Percentiles rank a stretch among this genome's conserved stretches.
Conservation (phyloP, 305 asterid genomes). For the Fraxinus nigra region DNA sequence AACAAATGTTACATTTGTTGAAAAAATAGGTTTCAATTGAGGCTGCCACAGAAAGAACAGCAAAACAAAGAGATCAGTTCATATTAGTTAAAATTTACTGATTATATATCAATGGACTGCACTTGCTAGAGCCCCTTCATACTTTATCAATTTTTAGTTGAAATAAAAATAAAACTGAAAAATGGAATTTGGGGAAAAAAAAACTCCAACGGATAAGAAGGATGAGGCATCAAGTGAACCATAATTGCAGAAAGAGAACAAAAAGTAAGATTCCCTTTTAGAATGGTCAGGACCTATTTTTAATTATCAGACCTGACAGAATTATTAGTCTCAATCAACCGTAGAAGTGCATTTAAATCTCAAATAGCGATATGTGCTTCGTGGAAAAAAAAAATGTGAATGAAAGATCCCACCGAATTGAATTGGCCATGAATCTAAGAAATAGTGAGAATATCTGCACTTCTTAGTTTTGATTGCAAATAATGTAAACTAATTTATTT, state of each 20-base stretch:
- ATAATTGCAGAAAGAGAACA: background rate
- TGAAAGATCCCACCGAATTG: too few species aligned
- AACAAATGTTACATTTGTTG: background rate
- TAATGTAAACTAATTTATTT: background rate
- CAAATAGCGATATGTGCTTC: background rate
- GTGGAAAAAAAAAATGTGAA: too few species aligned
- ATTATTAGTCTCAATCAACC: background rate
- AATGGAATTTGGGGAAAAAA: background rate
- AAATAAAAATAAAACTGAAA: background rate
- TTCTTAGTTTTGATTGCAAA: background rate
- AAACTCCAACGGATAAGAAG: slow-evolving; percentile 9
- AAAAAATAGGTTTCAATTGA: background rate
- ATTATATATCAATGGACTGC: slow-evolving; percentile 1
- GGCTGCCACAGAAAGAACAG: background rate
- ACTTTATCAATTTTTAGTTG: background rate
- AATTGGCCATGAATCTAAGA: too few species aligned
- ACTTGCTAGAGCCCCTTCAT: background rate
- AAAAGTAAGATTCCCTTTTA: background rate
- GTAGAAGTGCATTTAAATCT: background rate
- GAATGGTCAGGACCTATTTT: background rate
- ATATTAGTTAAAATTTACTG: background rate
- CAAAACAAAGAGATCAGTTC: background rate
- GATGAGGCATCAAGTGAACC: background rate
- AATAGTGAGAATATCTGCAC: background rate
- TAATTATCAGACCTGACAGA: background rate